Base-by-base conservation (phyloP, 106 monocot genomes). In the Posidonia australis region DNA sequence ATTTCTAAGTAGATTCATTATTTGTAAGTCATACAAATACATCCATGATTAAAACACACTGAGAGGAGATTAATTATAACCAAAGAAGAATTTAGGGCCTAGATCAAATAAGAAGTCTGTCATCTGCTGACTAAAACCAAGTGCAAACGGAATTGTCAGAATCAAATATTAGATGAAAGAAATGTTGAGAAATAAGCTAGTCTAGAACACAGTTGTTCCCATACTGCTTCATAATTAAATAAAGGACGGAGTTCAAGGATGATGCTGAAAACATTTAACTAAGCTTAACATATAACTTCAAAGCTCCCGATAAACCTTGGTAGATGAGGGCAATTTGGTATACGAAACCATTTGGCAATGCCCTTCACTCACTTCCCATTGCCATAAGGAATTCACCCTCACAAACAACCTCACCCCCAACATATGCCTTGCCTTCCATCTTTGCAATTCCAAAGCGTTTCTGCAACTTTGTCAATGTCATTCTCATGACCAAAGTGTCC, bases 361-460 rank as follows among this genome's bases (percentile, higher is more conserved):
- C 28, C 43, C 7, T 44, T 67, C 31, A 67, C 25, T 63, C 67
- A 42, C 67, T 76, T 46, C 87, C 96, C 5, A 71, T 87, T 24
- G 87, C 90, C 90, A 96, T 74, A 25, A 87, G 71, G 58, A 96
- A 96, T 71, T 87, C 94, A 10, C 90, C 89, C 67, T 96, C 90
- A n/a, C 90, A 90, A 3, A 96, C 96, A 17, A 96, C 63, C 17
- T 96, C 90, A 46, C 84, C 82, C 0, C 84, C 87, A 6, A 96
- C 96, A 70, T 84, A 90, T 28, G 96, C 90, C 67, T 96, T 96
- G 23, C 94, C 90, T 68, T 84, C 87, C 90, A 90, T 96, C 69
- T 96, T 87, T 25, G 82, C 90, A 25, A 96, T 84, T 58, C 94
- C 94, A 57, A 82, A 90, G 49, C 86, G 84, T 66, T 84, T 94